Evolutionary conservation across 1,284 basidiomycete genomes (phyloP).

Genomic region (Boletellus sp.): DNA sequence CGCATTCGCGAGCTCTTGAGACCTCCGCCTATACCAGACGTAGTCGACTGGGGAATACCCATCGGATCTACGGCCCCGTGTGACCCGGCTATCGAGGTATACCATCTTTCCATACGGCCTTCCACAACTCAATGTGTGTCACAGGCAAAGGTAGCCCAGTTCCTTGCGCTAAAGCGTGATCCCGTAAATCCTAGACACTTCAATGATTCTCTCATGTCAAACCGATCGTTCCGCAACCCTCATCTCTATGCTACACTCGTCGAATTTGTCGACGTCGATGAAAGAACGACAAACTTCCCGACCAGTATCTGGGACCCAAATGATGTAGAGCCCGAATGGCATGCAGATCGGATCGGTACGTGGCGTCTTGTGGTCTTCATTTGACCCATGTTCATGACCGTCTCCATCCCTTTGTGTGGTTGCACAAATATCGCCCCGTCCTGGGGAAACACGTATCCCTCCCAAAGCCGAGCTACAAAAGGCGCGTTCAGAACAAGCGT

Average conservation of each 20-base stretch:
- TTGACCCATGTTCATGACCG: constrained; percentile 25
- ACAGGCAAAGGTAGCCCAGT: constrained; percentile 78
- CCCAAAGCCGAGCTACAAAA: constrained; percentile 44
- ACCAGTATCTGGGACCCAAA: constrained; percentile 64
- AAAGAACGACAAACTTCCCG: constrained; percentile 79
- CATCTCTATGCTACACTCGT: constrained; percentile 92
- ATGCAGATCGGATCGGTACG: constrained; percentile 67
- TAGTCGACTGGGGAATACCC: constrained; percentile 79
- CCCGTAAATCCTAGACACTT: constrained; percentile 76
- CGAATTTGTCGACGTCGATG: constrained; percentile 86
- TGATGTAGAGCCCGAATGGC: constrained; percentile 63
- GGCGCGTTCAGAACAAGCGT: constrained; percentile 36
- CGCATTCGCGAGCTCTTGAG: constrained; percentile 53
- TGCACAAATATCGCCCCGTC: background rate
- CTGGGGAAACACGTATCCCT: constrained; percentile 26
- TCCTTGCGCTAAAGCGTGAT: constrained; percentile 66
- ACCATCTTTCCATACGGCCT: constrained; percentile 16
- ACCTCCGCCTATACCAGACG: constrained; percentile 61
- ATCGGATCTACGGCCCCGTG: constrained; percentile 51
- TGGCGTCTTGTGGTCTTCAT: background rate
- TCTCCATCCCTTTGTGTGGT: constrained; percentile 5
- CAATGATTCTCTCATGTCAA: constrained; percentile 89
- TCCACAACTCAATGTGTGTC: background rate
- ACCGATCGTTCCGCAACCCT: constrained; percentile 90
- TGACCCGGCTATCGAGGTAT: constrained; percentile 61